These are phyloP conservation scores for Ophiognomonia clavigignenti-juglandacearum DNA, from an alignment of 2,329 filamentous ascomycete genomes.

Conservation along the genomic window DNA sequence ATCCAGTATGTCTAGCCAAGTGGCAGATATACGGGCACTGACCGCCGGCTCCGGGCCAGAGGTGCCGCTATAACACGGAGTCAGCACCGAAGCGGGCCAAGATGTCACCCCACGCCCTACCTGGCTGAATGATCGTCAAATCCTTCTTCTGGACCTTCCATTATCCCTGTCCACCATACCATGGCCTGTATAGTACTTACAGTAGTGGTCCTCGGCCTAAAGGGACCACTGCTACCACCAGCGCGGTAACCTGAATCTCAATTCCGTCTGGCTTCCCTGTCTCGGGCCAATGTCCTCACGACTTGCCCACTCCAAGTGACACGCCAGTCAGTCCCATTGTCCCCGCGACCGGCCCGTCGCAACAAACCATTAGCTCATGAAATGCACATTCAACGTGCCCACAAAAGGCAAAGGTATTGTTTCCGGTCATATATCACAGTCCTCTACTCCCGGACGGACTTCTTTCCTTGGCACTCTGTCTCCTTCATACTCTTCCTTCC, in stretches of 20 bases:
- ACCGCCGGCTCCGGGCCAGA: not conserved
- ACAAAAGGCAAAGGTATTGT: not conserved
- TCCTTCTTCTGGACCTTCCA: conserved; percentile 9
- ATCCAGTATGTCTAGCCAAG: not conserved
- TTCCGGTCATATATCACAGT: conserved; percentile 6
- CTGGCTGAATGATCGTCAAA: not conserved
- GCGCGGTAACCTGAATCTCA: conserved; percentile 18
- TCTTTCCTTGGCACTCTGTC: no score
- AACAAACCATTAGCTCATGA: conserved; percentile 31
- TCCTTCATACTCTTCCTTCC: no score
- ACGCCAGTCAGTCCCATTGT: conserved; percentile 20
- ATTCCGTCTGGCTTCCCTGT: no score
- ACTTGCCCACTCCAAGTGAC: conserved; percentile 18
- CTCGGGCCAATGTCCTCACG: conserved; percentile 35
- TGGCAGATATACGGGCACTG: not conserved
- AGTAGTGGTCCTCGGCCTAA: not conserved
- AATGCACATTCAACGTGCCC: conserved; percentile 18
- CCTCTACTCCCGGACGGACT: not conserved
- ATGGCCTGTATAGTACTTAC: conserved; percentile 1
- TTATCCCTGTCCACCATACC: conserved; percentile 13
- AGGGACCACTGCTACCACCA: conserved; percentile 2
- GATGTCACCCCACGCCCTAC: not conserved
- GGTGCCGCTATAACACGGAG: not conserved
- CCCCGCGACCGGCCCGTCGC: conserved; percentile 23
- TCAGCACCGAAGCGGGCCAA: not conserved